Conservation (phyloP, 2,329 filamentous ascomycete genomes). For the Colletotrichum kahawae region DNA sequence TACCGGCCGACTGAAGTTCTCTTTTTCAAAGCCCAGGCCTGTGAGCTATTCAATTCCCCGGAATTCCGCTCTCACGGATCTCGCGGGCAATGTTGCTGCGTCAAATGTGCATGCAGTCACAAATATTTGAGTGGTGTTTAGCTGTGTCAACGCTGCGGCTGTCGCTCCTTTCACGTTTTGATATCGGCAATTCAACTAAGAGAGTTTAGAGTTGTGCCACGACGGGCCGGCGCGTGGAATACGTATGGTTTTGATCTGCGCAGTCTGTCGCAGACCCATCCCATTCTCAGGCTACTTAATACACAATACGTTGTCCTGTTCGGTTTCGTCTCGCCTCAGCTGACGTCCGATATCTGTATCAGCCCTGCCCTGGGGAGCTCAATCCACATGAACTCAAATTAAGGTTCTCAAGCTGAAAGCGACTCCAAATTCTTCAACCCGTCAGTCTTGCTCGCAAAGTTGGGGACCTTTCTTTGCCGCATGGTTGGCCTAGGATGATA, state of each 20-base stretch:
- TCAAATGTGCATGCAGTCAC: too few relatives aligned
- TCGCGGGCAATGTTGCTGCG: too few relatives aligned
- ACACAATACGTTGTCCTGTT: neutral
- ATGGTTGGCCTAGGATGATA: neutral
- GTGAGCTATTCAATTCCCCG: too few relatives aligned
- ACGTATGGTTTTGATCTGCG: fast-evolving
- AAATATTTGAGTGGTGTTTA: too few relatives aligned
- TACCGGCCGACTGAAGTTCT: too few relatives aligned
- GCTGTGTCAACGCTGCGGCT: too few relatives aligned
- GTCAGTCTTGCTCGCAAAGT: neutral
- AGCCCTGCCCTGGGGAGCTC: neutral
- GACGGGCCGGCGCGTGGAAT: fast-evolving
- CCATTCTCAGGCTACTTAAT: neutral
- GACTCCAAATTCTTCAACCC: neutral
- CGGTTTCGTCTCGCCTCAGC: neutral
- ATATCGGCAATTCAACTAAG: neutral
- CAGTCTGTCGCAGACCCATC: neutral
- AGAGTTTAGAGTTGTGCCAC: fast-evolving
- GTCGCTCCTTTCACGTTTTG: too few relatives aligned
- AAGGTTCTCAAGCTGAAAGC: neutral
- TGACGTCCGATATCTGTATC: neutral
- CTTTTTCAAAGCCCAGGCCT: too few relatives aligned
- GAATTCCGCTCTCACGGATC: too few relatives aligned
- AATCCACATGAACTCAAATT: neutral
- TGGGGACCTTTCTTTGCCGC: neutral